phyloP scores from a whole-genome alignment of 2,329 filamentous ascomycete species.

The Aspergillus sp. region DNA sequence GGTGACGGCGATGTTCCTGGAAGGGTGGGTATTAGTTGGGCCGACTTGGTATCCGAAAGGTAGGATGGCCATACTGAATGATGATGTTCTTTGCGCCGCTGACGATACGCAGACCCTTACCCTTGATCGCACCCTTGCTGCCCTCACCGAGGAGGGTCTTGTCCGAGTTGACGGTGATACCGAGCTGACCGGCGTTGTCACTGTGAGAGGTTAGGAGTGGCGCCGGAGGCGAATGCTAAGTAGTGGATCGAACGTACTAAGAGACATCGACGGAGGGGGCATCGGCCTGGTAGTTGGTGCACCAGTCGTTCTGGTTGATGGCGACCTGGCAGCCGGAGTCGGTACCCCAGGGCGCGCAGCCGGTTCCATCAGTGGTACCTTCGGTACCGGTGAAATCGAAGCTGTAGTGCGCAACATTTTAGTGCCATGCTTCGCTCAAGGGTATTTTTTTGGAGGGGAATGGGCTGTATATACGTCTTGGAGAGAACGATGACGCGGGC shows the following conservation, averaged over 20 bases:
- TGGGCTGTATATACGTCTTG: slow-evolving; percentile 14
- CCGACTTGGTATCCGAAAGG: not conserved
- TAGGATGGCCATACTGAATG: slow-evolving; percentile 44
- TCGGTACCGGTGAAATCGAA: slow-evolving; percentile 24
- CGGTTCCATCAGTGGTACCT: slow-evolving; percentile 47
- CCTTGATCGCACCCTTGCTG: slow-evolving; percentile 54
- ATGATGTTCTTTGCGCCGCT: slow-evolving; percentile 56
- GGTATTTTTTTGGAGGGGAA: too few species aligned
- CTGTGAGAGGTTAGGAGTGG: slow-evolving; percentile 19
- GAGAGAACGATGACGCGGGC: slow-evolving; percentile 56
- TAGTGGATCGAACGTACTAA: slow-evolving; percentile 25
- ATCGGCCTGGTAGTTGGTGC: slow-evolving; percentile 58
- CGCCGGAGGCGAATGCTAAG: not conserved
- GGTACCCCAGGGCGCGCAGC: slow-evolving; percentile 59
- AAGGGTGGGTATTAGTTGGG: not conserved
- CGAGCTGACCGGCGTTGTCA: slow-evolving; percentile 53
- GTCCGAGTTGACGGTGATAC: slow-evolving; percentile 56
- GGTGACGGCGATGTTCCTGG: slow-evolving; percentile 18
- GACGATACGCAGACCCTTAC: slow-evolving; percentile 57
- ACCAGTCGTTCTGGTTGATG: slow-evolving; percentile 62
- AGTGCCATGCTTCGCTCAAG: not conserved
- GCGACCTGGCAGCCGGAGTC: slow-evolving; percentile 56
- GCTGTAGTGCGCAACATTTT: not conserved
- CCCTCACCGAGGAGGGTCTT: slow-evolving; percentile 59
- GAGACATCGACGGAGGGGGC: slow-evolving; percentile 47